Conservation (phyloP, 352 stramenopile species). For the Phytophthora hibernalis region DNA sequence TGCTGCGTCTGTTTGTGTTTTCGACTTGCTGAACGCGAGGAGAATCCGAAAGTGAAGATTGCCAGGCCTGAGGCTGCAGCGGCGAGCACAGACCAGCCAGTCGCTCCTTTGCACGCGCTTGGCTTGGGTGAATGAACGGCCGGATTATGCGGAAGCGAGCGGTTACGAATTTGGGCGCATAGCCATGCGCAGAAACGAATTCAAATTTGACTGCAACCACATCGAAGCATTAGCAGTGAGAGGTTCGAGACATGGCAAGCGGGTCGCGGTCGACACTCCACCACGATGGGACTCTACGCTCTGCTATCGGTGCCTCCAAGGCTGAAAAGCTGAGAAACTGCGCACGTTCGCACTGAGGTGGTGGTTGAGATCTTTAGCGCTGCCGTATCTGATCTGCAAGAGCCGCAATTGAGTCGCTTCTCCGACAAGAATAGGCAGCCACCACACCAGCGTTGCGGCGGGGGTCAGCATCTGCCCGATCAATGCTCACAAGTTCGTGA, state of each 20-base stretch:
- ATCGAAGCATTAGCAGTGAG: too few relatives aligned
- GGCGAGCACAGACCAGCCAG: slow-evolving; percentile 4
- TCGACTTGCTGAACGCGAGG: slow-evolving; percentile 1
- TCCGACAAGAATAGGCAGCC: slow-evolving; percentile 8
- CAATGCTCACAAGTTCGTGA: slow-evolving; percentile 23
- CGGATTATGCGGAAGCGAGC: slow-evolving; percentile 18
- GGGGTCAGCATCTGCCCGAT: slow-evolving; percentile 2
- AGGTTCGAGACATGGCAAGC: slow-evolving; percentile 27
- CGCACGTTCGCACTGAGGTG: neutral
- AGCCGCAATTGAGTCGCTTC: neutral
- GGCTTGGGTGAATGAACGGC: slow-evolving; percentile 19
- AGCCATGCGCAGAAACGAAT: neutral
- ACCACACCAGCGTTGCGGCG: neutral
- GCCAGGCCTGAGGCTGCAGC: neutral
- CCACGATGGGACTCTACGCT: slow-evolving; percentile 15
- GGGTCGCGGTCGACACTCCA: slow-evolving; percentile 7
- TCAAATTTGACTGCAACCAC: slow-evolving; percentile 24
- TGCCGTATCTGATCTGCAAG: neutral
- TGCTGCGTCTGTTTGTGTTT: slow-evolving; percentile 9
- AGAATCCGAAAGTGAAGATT: slow-evolving; percentile 28
- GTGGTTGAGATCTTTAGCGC: neutral
- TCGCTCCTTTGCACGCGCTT: slow-evolving; percentile 15
- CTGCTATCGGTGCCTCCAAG: neutral
- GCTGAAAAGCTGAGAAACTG: slow-evolving; percentile 19
- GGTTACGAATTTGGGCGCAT: slow-evolving; percentile 31